Percentiles rank a stretch among this genome's conserved stretches.
Conservation (phyloP, 345 rosid genomes). For the Eucalyptus cloeziana region DNA sequence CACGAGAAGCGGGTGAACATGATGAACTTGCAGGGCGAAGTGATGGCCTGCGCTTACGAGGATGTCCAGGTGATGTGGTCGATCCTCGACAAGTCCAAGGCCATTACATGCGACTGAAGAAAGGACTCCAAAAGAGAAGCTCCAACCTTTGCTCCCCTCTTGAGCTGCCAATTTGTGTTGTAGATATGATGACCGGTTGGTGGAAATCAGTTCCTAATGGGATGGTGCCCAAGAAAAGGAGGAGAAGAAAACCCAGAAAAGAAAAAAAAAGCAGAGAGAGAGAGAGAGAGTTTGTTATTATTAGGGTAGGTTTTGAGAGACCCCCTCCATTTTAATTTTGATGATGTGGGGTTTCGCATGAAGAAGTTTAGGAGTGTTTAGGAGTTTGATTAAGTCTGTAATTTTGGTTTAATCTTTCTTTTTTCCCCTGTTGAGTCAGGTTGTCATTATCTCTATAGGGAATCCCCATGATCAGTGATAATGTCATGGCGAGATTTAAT, state of each 20-base stretch:
- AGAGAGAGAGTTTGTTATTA: neutral
- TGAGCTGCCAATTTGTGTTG: neutral
- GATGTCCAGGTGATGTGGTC: constrained; percentile 98
- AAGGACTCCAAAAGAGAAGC: neutral
- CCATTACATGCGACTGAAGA: constrained; percentile 19
- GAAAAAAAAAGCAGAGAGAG: neutral
- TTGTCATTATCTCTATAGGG: neutral
- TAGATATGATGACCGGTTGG: neutral
- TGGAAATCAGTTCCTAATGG: neutral
- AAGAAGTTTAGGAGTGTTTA: neutral
- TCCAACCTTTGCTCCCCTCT: neutral
- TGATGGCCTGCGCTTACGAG: constrained; percentile 87
- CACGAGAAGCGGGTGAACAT: constrained; percentile 31
- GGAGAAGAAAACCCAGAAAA: neutral
- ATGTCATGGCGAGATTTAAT: constrained; percentile 18
- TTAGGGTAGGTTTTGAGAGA: neutral
- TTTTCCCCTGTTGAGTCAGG: neutral
- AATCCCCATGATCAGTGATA: constrained; percentile 21
- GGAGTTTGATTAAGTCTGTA: neutral
- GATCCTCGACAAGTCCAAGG: constrained; percentile 81
- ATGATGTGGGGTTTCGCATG: neutral
- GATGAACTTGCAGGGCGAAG: constrained; percentile 78
- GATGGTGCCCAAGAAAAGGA: neutral
- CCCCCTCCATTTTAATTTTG: neutral
- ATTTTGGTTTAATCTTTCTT: neutral